These are phyloP conservation scores for Phaeoacremonium minimum DNA, from an alignment of 2,329 filamentous ascomycete genomes.

Conservation along the genomic window DNA sequence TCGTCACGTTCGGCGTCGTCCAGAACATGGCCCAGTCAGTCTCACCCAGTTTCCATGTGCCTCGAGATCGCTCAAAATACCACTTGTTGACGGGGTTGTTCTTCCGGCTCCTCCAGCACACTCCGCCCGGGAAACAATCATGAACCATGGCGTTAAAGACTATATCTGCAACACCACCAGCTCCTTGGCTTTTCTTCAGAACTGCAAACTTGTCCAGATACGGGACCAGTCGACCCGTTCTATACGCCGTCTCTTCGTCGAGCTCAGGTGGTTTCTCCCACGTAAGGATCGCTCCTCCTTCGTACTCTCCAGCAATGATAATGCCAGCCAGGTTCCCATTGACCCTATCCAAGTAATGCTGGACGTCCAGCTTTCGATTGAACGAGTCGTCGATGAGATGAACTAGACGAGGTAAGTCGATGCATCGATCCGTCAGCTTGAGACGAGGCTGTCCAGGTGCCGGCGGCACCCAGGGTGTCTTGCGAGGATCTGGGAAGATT, in stretches of 20 bases:
- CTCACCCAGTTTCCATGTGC: conserved; percentile 76
- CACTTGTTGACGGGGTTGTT: conserved; percentile 98
- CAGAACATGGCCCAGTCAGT: conserved; percentile 98
- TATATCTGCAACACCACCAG: conserved; percentile 88
- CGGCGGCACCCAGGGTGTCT: conserved; percentile 64
- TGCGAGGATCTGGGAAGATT: conserved; percentile 69
- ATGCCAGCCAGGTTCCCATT: conserved; percentile 79
- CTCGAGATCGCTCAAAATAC: conserved; percentile 91
- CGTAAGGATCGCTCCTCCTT: conserved; percentile 89
- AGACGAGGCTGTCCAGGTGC: conserved; percentile 55
- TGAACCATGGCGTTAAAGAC: conserved; percentile 95
- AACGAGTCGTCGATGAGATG: conserved; percentile 94
- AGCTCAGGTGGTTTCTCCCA: conserved; percentile 76
- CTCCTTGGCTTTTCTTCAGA: conserved; percentile 80
- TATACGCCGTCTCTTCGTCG: conserved; percentile 47
- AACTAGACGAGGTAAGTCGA: conserved; percentile 79
- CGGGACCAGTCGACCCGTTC: conserved; percentile 67
- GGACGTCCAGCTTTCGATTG: conserved; percentile 73
- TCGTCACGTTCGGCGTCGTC: conserved; percentile 69
- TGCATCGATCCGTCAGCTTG: conserved; percentile 70
- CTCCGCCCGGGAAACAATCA: conserved; percentile 79
- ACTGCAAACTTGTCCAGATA: conserved; percentile 99
- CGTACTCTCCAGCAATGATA: conserved; percentile 94
- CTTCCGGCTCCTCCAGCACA: conserved; percentile 87
- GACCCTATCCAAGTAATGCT: conserved; percentile 79